phyloP scores from a whole-genome alignment of 73 alveolate species.

The Tetrahymena borealis region DNA sequence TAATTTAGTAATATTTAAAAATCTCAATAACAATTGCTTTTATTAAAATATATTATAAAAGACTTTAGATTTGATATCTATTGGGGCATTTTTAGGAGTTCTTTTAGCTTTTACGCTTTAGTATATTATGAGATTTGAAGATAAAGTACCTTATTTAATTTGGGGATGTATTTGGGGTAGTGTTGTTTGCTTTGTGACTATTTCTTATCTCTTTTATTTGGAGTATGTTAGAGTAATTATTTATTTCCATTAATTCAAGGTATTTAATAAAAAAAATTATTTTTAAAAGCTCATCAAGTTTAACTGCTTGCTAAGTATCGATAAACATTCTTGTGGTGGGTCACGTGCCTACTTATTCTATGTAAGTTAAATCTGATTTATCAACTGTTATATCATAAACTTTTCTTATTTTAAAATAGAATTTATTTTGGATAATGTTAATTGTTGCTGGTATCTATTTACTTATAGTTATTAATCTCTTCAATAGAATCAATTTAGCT shows the following conservation, averaged over 20 bases:
- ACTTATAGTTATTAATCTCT: constrained; percentile 26
- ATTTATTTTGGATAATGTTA: not conserved
- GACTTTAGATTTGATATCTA: not conserved
- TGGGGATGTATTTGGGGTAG: constrained; percentile 41
- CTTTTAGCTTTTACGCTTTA: not conserved
- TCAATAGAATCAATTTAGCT: constrained; percentile 35
- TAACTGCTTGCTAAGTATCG: constrained; percentile 16
- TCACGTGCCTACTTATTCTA: constrained; percentile 21
- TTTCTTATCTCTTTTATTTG: constrained; percentile 18
- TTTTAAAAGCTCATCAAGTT: not conserved
- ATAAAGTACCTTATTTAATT: not conserved
- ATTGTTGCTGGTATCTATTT: not conserved
- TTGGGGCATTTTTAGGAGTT: not conserved
- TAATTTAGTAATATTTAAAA: not conserved
- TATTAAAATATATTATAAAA: not conserved
- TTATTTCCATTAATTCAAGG: not conserved
- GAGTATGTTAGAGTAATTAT: constrained; percentile 23
- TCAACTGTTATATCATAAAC: not conserved
- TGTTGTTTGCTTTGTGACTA: constrained; percentile 13
- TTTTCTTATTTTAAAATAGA: not conserved
- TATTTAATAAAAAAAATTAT: not conserved
- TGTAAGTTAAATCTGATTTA: not conserved
- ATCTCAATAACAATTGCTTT: not conserved
- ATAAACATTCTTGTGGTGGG: constrained; percentile 42
- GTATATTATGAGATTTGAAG: not conserved